Evolutionary conservation across 495 filamentous ascomycete species (phyloP), one percentile per base, ranked within the genome.

Genomic region (Neurospora sp.): DNA sequence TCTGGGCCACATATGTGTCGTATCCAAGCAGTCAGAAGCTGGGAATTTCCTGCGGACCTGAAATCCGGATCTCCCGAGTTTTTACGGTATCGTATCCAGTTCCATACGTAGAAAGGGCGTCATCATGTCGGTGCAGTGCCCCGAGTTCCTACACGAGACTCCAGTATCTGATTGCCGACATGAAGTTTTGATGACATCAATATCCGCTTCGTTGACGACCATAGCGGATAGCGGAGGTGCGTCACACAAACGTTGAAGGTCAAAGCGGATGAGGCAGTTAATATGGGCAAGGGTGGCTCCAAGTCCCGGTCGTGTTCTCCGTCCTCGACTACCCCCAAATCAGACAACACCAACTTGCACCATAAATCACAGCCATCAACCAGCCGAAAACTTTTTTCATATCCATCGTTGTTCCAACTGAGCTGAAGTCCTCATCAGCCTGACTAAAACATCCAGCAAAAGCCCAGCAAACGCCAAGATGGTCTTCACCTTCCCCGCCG

Each of bases 401-500:
- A 23, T 23, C 10, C 20, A 54, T 23, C 42, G 8, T 8, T 23
- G 46, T 27, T 54, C 10, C 10, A 14, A 14, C 10, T 2, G 10
- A 48, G 10, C 46, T 23, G 10, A 48, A 46, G 42, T 9, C 42
- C 42, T 48, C 7, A 10, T 23, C 44, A 23, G 10, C 42, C 18
- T 23, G n/a, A 20, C n/a, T 4, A 2, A 48, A 23, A 48, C n/a
- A 48, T 48, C 44, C 38, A 46, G 27, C 59, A 31, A 75, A 69
- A 75, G 39, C 73, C 71, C 71, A 71, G 31, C 20, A 46, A 46
- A 46, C 73, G 38, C 54, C 48, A 74, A 73, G 73, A 79, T 78
- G 78, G 77, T 78, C n/a, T 80, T 79, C 76, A 71, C 38, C 16
- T 72, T 77, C 35, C 76, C 75, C 41, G 41, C 59, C 23, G 46